phyloP scores from a whole-genome alignment of 2,329 filamentous ascomycete genomes.

The Ascochyta lentis region DNA sequence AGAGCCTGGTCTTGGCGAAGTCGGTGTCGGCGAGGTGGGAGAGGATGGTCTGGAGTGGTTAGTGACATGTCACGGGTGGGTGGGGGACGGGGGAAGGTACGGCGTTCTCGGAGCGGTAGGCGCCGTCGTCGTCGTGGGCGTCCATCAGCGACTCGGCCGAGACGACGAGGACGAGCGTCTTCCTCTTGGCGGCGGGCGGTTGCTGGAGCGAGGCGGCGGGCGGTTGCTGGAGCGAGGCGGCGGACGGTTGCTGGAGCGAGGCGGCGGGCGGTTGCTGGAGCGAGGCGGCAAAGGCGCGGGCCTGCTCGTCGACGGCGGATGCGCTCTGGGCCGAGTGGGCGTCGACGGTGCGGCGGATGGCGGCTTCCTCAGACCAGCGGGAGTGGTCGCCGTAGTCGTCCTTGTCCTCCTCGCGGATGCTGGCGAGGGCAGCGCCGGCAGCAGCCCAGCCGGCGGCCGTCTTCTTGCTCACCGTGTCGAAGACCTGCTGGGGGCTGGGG shows the following conservation, averaged over 20 bases:
- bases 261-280: constrained; percentile 15
- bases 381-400: constrained; percentile 84
- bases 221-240: constrained; percentile 19
- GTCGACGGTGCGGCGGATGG: constrained; percentile 62
- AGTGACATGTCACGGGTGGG: background rate
- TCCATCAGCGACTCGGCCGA: constrained; percentile 74
- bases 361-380: constrained; percentile 90
- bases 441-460: constrained; percentile 83
- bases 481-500: constrained; percentile 85
- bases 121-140: constrained; percentile 62
- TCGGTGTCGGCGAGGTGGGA: constrained; percentile 86
- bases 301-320: constrained; percentile 41
- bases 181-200: constrained; percentile 51
- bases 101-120: constrained; percentile 74
- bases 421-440: constrained; percentile 80
- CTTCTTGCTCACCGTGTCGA: constrained; percentile 81
- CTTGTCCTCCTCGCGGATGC: constrained; percentile 84
- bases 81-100: constrained; percentile 61
- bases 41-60: constrained; percentile 66
- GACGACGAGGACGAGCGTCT: constrained; percentile 86
- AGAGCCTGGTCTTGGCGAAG: constrained; percentile 75
- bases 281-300: constrained; percentile 41
- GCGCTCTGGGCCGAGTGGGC: constrained; percentile 46
- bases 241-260: constrained; percentile 17
- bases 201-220: constrained; percentile 24